phyloP scores from a whole-genome alignment of 2,329 filamentous ascomycete genomes.

The Aquanectria penicillioides region DNA sequence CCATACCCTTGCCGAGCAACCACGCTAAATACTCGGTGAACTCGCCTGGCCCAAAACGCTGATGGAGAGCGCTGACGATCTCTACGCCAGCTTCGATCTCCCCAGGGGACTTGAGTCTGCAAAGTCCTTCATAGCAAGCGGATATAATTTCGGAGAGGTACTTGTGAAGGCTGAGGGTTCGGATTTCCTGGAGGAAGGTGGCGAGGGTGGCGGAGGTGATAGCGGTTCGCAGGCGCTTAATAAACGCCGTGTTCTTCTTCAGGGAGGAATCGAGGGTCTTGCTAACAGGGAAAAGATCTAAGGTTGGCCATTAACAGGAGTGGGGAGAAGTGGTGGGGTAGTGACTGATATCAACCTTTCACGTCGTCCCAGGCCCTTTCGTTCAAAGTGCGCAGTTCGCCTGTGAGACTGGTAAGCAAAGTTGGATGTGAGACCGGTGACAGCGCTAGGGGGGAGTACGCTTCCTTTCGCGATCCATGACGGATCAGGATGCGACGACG shows the following conservation, averaged over 20 bases:
- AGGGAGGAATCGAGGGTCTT: constrained; percentile 90
- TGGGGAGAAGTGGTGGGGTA: constrained; percentile 29
- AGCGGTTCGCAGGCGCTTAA: constrained; percentile 92
- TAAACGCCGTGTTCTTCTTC: constrained; percentile 98
- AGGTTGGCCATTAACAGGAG: constrained; percentile 26
- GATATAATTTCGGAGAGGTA: constrained; percentile 98
- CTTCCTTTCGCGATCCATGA: constrained; percentile 74
- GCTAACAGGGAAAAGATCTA: constrained; percentile 82
- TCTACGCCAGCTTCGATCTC: constrained; percentile 93
- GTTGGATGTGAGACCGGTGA: background rate
- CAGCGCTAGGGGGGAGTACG: constrained; percentile 53
- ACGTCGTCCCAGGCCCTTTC: constrained; percentile 89
- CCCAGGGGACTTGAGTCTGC: constrained; percentile 88
- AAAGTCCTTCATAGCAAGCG: constrained; percentile 93
- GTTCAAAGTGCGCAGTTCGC: constrained; percentile 91
- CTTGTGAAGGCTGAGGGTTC: constrained; percentile 90
- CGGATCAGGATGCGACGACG: constrained; percentile 47
- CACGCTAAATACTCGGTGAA: constrained; percentile 94
- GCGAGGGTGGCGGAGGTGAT: constrained; percentile 81
- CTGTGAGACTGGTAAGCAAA: constrained; percentile 56
- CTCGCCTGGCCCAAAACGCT: constrained; percentile 88
- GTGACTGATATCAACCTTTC: constrained; percentile 66
- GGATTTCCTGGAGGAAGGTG: constrained; percentile 91
- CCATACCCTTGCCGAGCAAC: constrained; percentile 90
- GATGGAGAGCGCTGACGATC: constrained; percentile 93